Percentiles rank a stretch among this genome's conserved stretches.
phyloP scores from a whole-genome alignment of 2,329 filamentous ascomycete genomes.

The Neopestalotiopsis clavispora region DNA sequence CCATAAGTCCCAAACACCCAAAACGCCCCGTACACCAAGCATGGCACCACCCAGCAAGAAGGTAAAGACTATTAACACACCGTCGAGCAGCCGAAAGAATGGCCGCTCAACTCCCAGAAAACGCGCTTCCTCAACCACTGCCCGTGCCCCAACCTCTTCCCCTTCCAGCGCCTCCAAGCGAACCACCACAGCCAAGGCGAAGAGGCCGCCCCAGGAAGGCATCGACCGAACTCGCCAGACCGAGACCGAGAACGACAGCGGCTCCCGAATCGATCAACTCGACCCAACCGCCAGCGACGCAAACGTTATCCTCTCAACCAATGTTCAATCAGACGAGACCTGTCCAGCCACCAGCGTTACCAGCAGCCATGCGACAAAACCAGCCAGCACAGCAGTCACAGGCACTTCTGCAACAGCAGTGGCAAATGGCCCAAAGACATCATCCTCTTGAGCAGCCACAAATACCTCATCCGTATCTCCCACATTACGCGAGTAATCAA shows the following conservation, averaged over 20 bases:
- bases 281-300: not conserved
- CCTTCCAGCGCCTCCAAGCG: not conserved
- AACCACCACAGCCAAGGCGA: slow-evolving; percentile 3
- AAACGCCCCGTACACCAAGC: not conserved
- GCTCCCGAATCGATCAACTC: not conserved
- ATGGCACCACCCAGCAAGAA: slow-evolving; percentile 20
- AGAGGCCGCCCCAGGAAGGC: slow-evolving; percentile 16
- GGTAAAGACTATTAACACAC: slow-evolving; percentile 27
- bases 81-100: slow-evolving; percentile 22
- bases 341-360: not conserved
- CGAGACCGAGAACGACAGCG: not conserved
- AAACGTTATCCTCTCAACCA: not conserved
- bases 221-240: not conserved
- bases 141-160: not conserved
- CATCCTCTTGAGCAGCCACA: not conserved
- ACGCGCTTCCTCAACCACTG: slow-evolving; percentile 11
- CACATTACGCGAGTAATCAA: not conserved
- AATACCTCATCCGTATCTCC: not conserved
- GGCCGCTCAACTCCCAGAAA: not conserved
- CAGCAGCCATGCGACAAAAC: not conserved
- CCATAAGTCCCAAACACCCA: slow-evolving; percentile 9
- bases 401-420: not conserved
- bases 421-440: not conserved
- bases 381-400: not conserved
- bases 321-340: not conserved